Evolutionary conservation across 352 stramenopile species (phyloP), one percentile per base, ranked within the genome.

Genomic region (Pythium rhizo-oryzae): DNA sequence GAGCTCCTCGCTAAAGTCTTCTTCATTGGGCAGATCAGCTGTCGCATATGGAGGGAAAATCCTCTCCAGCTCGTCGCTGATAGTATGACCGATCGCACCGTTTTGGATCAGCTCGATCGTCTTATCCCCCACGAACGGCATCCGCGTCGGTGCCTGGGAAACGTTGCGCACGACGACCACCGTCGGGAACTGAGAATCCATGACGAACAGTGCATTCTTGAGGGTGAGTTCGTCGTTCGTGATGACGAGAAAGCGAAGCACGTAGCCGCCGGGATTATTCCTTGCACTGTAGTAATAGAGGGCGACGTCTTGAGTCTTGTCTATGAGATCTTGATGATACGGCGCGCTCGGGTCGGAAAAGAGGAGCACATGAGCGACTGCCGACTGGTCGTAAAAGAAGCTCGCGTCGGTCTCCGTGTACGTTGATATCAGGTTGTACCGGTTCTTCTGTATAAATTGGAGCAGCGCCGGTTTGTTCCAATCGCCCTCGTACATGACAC

Each of bases 171-270:
- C 50, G 11, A 81, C 25, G 16, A 84, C 25, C 13, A 81, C 44
- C 0, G 54, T 58, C 6, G 77, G 77, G 6, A 78, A 46, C 18
- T 81, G 65, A 4, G 58, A 52, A 13, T 75, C 58, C 1, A 57
- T 41, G 1, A 82, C 75, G 13, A 80, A 74, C 19, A 77, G 44
- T 6, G 74, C 75, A 28, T 72, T 67, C 19, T 65, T 70, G 24
- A 84, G 53, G 24, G 53, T 64, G 4, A 24, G 49, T 58, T 81
- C 63, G 11, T 72, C n/a, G n/a, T 49, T 64, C 2, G 65, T 53
- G 7, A 84, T 65, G 7, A 73, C 30, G 35, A 84, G 30, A 57
- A 84, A 84, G 7, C 75, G 75, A 46, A 82, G 53, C 61, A 62
- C 39, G 30, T 47, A 46, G 18, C 49, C 61, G 1, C 30, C 23